A percentile compares a stretch with the other conserved stretches of the same genome.
phyloP scores from a whole-genome alignment of 208 protist species.

The Trypanosoma avium region DNA sequence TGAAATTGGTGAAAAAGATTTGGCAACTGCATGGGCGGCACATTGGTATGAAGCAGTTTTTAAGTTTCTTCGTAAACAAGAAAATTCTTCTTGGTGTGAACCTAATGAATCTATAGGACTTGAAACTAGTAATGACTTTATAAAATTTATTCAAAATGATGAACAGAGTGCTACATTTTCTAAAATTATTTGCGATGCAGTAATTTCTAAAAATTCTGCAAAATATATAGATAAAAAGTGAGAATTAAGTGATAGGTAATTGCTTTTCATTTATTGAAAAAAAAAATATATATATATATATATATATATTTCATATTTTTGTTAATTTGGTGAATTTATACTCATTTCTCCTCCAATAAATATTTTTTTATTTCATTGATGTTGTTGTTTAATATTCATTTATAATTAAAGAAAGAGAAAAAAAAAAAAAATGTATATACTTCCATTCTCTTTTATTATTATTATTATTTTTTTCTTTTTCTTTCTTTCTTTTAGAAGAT shows the following conservation, averaged over 20 bases:
- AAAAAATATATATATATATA: too few species aligned
- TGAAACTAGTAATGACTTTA: slow-evolving; percentile 10
- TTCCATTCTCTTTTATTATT: background rate
- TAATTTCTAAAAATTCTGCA: background rate
- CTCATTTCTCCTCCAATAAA: background rate
- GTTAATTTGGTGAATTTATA: background rate
- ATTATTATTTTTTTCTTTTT: slow-evolving; percentile 9
- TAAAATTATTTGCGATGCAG: background rate
- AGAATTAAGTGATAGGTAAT: too few species aligned
- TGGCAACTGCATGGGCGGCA: slow-evolving; percentile 3
- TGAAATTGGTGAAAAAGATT: background rate
- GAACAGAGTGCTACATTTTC: background rate
- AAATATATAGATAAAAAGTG: too few species aligned
- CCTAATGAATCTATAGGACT: background rate
- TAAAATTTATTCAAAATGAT: slow-evolving; percentile 13
- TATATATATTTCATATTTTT: background rate
- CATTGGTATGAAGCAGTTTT: slow-evolving; percentile 11
- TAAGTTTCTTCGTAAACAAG: slow-evolving; percentile 4
- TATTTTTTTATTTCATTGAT: background rate
- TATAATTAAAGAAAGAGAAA: background rate
- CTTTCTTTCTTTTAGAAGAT: slow-evolving; percentile 12
- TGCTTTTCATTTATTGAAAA: too few species aligned
- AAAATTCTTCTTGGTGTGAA: slow-evolving; percentile 10
- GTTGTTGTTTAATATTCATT: background rate
- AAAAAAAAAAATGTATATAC: too few species aligned